Percentiles rank a stretch among this genome's conserved stretches.
Evolutionary conservation across 768 basidiomycete genomes (phyloP).

Genomic region (Tylopilus vinaceipallidus): DNA sequence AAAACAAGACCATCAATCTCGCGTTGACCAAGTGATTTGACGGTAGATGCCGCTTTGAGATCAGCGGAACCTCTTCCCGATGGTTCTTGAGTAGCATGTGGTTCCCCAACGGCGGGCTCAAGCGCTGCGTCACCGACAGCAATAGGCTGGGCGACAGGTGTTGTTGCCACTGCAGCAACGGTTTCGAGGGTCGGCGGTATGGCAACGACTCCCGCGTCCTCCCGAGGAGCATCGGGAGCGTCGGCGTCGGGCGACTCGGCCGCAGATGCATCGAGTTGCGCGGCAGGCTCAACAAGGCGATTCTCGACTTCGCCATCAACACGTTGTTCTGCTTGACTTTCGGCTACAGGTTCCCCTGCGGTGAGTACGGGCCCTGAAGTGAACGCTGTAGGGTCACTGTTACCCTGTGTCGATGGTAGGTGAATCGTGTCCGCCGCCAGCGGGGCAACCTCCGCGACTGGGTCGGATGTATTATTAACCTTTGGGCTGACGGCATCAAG

Average conservation of each 20-base stretch:
- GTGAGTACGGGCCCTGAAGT: not conserved
- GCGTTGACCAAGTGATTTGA: constrained; percentile 1
- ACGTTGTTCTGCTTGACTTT: not conserved
- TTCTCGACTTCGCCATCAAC: not conserved
- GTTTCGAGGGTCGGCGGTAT: not conserved
- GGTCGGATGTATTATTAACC: not conserved
- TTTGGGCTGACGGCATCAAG: not conserved
- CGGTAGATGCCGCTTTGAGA: constrained; percentile 4
- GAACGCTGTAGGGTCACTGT: not conserved
- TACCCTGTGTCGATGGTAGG: not conserved
- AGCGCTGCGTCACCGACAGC: not conserved
- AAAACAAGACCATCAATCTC: constrained; percentile 5
- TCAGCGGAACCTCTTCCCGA: constrained; percentile 6
- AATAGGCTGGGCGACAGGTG: not conserved
- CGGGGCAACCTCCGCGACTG: not conserved
- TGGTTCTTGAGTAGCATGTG: constrained; percentile 1
- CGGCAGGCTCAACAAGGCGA: not conserved
- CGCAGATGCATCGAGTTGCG: not conserved
- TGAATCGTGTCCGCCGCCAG: constrained; percentile 2
- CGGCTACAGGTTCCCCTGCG: not conserved
- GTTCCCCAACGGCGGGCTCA: constrained; percentile 1
- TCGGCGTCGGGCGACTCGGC: not conserved
- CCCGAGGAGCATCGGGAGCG: constrained; percentile 3
- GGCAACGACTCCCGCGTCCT: constrained; percentile 4
- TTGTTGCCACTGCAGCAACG: not conserved